Base-by-base conservation (phyloP, 139 green algal genomes). In the Chlorella sp. region DNA sequence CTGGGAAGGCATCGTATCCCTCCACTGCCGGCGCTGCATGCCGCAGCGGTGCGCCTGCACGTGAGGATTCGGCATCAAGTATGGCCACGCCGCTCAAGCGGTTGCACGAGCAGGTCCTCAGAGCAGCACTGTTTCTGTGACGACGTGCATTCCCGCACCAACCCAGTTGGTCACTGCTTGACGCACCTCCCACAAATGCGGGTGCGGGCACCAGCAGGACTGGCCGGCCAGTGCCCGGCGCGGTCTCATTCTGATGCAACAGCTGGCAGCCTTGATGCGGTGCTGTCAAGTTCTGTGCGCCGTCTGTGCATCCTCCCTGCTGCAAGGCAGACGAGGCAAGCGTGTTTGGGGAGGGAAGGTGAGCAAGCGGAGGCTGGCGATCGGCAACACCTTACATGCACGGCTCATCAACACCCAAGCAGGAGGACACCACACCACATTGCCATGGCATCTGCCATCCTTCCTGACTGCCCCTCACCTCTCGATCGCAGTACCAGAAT, bases 21-120 rank as follows among this genome's bases (percentile, higher is more conserved):
- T 60, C 36, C 18, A 82, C 41, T 1, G 21, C 1, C 0, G 76
- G 60, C 15, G 17, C 75, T 1, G 18, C 23, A 38, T 82, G 18
- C 32, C 76, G 76, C 76, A 82, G 60, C 25, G 76, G 76, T 36
- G 76, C 76, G 7, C 76, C 76, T 82, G 76, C 60, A 62, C 16
- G n/a, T 26, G 65, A 23, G 2, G 11, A 39, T 7, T 12, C 2
- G 16, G 26, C 26, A 5, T 38, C 34, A 20, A 36, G 68, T 36
- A 30, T 32, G 30, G 63, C 63, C 21, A 67, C 16, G 18, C 60
- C 16, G 60, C 30, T 2, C 2, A n/a, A 9, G 21, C n/a, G n/a
- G n/a, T n/a, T n/a, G n/a, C n/a, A n/a, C n/a, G n/a, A n/a, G n/a
- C n/a, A n/a, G n/a, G n/a, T n/a, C n/a, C n/a, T n/a, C n/a, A n/a